Percentiles rank a stretch among this genome's conserved stretches.
Conservation (phyloP, 805 yeast species). For the Suhomyces canberraensis region DNA sequence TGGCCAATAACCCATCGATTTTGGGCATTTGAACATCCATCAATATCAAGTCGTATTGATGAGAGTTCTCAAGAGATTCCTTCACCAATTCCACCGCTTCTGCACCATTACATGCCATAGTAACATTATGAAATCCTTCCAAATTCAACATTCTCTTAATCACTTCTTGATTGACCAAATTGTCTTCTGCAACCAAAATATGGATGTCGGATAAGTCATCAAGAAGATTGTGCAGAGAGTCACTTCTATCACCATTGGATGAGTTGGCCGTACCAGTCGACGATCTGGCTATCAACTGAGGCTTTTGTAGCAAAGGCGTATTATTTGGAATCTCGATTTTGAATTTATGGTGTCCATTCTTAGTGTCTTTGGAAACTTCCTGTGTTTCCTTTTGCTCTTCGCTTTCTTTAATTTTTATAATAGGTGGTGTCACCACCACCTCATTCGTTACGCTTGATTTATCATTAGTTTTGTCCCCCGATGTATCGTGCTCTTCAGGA, state of each 20-base stretch:
- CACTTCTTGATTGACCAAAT: slow-evolving; percentile 90
- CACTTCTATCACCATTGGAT: slow-evolving; percentile 11
- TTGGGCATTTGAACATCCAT: slow-evolving; percentile 99
- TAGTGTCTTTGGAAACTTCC: neutral
- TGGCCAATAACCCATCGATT: slow-evolving; percentile 84
- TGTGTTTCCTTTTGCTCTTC: neutral
- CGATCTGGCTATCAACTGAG: slow-evolving; percentile 42
- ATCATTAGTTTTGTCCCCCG: neutral
- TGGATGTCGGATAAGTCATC: slow-evolving; percentile 33
- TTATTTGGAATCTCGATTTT: slow-evolving; percentile 7
- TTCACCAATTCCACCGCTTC: slow-evolving; percentile 76
- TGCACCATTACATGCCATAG: slow-evolving; percentile 84
- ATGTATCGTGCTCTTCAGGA: neutral
- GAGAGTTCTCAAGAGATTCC: slow-evolving; percentile 38
- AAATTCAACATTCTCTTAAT: slow-evolving; percentile 81
- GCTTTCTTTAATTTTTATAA: neutral
- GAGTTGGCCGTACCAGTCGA: slow-evolving; percentile 54
- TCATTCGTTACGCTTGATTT: neutral
- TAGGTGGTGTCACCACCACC: too few species aligned
- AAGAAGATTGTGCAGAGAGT: slow-evolving; percentile 17
- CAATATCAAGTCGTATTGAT: slow-evolving; percentile 67
- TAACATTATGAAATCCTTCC: slow-evolving; percentile 72
- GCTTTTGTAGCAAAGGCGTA: slow-evolving; percentile 35
- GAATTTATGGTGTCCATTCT: too few species aligned
- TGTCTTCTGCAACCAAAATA: slow-evolving; percentile 91